These are phyloP conservation scores for Gossypium ekmanianum DNA, from an alignment of 345 rosid genomes.

Conservation along the genomic window DNA sequence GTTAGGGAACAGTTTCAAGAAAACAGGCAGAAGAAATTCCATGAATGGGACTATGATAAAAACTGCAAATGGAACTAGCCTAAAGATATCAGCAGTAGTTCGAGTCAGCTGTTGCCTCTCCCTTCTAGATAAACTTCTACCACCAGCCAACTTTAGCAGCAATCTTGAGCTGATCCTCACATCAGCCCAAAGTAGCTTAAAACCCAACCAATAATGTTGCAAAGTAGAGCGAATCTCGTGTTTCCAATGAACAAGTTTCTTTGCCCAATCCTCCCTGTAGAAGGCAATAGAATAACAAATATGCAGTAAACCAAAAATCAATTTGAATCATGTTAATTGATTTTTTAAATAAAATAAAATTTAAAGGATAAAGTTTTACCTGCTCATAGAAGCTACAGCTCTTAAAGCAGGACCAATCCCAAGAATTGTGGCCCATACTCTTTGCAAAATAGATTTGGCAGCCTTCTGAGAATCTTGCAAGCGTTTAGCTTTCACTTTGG, in stretches of 20 bases:
- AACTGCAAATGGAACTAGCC: conserved; percentile 77
- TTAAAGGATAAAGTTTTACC: conserved; percentile 36
- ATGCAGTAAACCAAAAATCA: conserved; percentile 5
- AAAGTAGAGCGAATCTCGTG: conserved; percentile 73
- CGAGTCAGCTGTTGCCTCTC: conserved; percentile 77
- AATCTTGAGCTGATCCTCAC: conserved; percentile 77
- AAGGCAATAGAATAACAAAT: conserved; percentile 17
- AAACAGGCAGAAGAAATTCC: conserved; percentile 94
- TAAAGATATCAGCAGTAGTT: conserved; percentile 79
- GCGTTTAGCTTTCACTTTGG: conserved; percentile 80
- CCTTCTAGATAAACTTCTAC: conserved; percentile 87
- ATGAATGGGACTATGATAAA: conserved; percentile 90
- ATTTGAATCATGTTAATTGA: conserved; percentile 13
- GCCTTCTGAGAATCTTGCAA: conserved; percentile 55
- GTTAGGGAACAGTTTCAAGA: conserved; percentile 80
- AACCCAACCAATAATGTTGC: conserved; percentile 92
- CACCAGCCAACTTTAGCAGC: conserved; percentile 76
- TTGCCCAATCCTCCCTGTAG: conserved; percentile 90
- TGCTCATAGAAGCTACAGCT: conserved; percentile 93
- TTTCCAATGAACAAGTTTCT: conserved; percentile 76
- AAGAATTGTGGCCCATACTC: conserved; percentile 52
- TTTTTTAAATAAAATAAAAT: not conserved
- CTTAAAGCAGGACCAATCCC: conserved; percentile 89
- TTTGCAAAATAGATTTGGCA: conserved; percentile 47
- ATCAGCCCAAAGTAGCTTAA: conserved; percentile 86